A percentile compares a stretch with the other conserved stretches of the same genome.
These are phyloP conservation scores for Harrya chromipes DNA, from an alignment of 768 basidiomycete genomes.

Conservation along the genomic window DNA sequence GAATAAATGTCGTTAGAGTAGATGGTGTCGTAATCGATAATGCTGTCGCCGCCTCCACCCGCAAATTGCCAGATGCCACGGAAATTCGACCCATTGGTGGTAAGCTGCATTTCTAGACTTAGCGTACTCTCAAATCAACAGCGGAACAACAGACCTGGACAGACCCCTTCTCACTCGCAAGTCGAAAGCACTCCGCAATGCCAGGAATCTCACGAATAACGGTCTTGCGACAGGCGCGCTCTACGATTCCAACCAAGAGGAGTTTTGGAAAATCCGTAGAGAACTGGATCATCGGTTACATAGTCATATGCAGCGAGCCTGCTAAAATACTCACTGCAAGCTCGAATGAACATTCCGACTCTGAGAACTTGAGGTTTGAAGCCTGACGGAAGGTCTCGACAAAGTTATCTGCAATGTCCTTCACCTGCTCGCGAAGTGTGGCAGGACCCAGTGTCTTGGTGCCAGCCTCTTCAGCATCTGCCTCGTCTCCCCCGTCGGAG, in stretches of 20 bases:
- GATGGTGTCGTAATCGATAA: slow-evolving; percentile 74
- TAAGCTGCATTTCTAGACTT: slow-evolving; percentile 46
- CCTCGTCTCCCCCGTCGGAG: slow-evolving; percentile 42
- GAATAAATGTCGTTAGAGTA: slow-evolving; percentile 96
- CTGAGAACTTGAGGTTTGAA: slow-evolving; percentile 69
- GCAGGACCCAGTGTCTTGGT: slow-evolving; percentile 17
- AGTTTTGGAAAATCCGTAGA: slow-evolving; percentile 86
- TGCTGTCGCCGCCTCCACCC: slow-evolving; percentile 47
- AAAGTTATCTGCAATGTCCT: slow-evolving; percentile 50
- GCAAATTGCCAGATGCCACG: slow-evolving; percentile 82
- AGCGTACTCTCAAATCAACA: not conserved
- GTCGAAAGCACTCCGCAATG: slow-evolving; percentile 82
- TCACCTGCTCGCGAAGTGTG: slow-evolving; percentile 41
- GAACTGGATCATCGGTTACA: slow-evolving; percentile 53
- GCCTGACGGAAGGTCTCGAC: slow-evolving; percentile 59
- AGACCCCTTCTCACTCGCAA: slow-evolving; percentile 48
- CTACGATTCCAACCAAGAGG: slow-evolving; percentile 89
- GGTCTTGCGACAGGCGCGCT: slow-evolving; percentile 78
- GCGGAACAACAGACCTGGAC: slow-evolving; percentile 37
- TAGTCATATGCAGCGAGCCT: not conserved
- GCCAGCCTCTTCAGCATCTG: slow-evolving; percentile 29
- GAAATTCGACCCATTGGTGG: slow-evolving; percentile 93
- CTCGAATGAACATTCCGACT: slow-evolving; percentile 67
- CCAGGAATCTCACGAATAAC: slow-evolving; percentile 88
- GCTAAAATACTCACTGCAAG: slow-evolving; percentile 64